Evolutionary conservation across 345 rosid species (phyloP), one percentile per base, ranked within the genome.

Genomic region (Eucalyptus tenuipes): DNA sequence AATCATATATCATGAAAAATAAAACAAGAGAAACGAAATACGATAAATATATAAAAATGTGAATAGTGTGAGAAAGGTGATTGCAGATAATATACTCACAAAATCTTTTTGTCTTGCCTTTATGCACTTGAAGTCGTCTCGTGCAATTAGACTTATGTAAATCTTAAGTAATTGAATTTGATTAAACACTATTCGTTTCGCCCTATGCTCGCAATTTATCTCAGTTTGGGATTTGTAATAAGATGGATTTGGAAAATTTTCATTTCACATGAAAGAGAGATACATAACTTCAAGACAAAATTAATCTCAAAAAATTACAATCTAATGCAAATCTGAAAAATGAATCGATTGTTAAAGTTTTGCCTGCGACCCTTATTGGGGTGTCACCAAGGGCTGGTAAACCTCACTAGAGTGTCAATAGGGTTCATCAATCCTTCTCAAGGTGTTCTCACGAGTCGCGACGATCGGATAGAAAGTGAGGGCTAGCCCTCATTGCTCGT

Each of bases 371-470:
- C 31, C 66, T 59, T 27, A 1, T 6, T 0, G 7, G 66, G 66
- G 15, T 27, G 66, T 59, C 31, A 6, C 29, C 66, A 55, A 2
- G 61, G 1, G 29, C 6, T 0, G 0, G 0, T 24, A 25, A 24
- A 55, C 61, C 61, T 55, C 27, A 4, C 1, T 55, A 0, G 61
- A 13, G 29, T 55, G 27, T 55, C 12, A 9, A 24, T 0, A 0
- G n/a, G 2, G 7, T 59, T 25, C 66, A 4, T 0, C 4, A 0
- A 59, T 25, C 4, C 4, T 25, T 59, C 2, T 11, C 13, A 0
- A 0, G 66, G 14, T 10, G 15, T 25, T 11, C 29, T 0, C 66
- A 25, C 1, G 3, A 59, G n/a, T 59, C 1, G 2, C 3, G 29
- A 59, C 0, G 7, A 27, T 59, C 7, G 0, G n/a, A 8, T 24